Percentiles rank a stretch among this genome's conserved stretches.
These are phyloP conservation scores for Epichloe amarillans DNA, from an alignment of 2,329 filamentous ascomycete genomes.

Conservation along the genomic window DNA sequence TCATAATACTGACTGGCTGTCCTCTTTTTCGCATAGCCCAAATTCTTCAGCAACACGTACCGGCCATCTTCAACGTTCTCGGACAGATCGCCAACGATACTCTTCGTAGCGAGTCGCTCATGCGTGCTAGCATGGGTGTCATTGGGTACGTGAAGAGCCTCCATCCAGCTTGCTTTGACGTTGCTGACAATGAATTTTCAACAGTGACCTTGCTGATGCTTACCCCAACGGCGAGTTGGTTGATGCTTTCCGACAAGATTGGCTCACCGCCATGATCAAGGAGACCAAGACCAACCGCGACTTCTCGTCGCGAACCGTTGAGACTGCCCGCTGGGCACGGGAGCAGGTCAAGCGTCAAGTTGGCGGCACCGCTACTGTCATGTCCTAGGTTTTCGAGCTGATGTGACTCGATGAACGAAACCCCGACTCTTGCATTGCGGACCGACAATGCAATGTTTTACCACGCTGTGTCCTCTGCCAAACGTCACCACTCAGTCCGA, in stretches of 20 bases:
- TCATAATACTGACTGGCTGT: not conserved
- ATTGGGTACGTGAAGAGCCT: constrained; percentile 58
- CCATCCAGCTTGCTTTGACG: not conserved
- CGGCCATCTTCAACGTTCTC: constrained; percentile 77
- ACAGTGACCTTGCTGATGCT: constrained; percentile 80
- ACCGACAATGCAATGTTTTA: constrained; percentile 1
- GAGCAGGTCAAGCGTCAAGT: constrained; percentile 94
- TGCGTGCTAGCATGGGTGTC: constrained; percentile 93
- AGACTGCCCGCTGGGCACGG: constrained; percentile 92
- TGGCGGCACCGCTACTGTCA: constrained; percentile 36
- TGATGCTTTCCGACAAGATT: constrained; percentile 77
- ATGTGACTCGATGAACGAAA: not conserved
- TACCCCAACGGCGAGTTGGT: constrained; percentile 84
- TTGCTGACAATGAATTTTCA: constrained; percentile 7
- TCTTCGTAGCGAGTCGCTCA: constrained; percentile 81
- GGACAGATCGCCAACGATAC: constrained; percentile 66
- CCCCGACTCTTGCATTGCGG: not conserved
- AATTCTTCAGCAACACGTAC: constrained; percentile 62
- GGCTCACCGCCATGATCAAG: constrained; percentile 80
- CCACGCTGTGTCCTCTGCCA: not conserved
- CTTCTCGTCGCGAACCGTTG: constrained; percentile 70
- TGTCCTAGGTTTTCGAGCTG: constrained; percentile 32
- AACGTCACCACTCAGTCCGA: not conserved
- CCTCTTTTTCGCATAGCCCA: constrained; percentile 36
- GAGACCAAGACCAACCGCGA: constrained; percentile 85